Evolutionary conservation across 2,329 filamentous ascomycete genomes (phyloP), one percentile per base, ranked within the genome.

Genomic region (Colletotrichum sp.): DNA sequence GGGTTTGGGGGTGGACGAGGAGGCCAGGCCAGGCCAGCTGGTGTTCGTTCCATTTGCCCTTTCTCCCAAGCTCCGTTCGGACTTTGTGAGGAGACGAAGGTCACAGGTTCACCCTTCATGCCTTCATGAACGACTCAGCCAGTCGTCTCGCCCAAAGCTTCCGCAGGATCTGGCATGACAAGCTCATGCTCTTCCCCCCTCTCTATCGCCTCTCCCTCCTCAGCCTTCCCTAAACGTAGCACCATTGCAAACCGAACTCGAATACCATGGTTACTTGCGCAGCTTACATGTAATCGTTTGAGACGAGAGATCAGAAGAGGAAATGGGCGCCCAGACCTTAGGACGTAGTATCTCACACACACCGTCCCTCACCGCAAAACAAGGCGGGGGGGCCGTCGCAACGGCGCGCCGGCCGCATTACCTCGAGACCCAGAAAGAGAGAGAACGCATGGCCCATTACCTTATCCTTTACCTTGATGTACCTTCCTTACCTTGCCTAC

Each of bases 291-390:
- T n/a, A 7, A 47, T 47, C 0, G 18, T 47, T 7, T 47, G 54
- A 57, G 24, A 27, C 54, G 16, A 29, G 27, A 31, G 54, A 24
- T 31, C 54, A 29, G 16, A 16, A 57, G 18, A 57, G 24, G 27
- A 16, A 21, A 38, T 11, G 6, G 29, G 18, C 63, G 64, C 63
- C 55, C 69, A 62, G 69, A 43, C 64, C 55, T 61, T 33, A 51
- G 33, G 51, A 70, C 16, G 29, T 21, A 33, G 24, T 59, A 62
- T 71, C 69, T 54, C 36, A 29, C 24, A 68, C 63, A 66, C 38
- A 15, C 43, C 55, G 69, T 71, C 64, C 69, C 63, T 71, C 64
- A 71, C 64, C 69, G 38, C 64, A 68, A 62, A 68, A 57, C 64
- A 62, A 34, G 55, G 54, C 21, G 55, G 69, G 31, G 31, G 31